Percentiles rank a stretch among this genome's conserved stretches.
Conservation (phyloP, 2,329 filamentous ascomycete genomes). For the Paramyrothecium roridum region DNA sequence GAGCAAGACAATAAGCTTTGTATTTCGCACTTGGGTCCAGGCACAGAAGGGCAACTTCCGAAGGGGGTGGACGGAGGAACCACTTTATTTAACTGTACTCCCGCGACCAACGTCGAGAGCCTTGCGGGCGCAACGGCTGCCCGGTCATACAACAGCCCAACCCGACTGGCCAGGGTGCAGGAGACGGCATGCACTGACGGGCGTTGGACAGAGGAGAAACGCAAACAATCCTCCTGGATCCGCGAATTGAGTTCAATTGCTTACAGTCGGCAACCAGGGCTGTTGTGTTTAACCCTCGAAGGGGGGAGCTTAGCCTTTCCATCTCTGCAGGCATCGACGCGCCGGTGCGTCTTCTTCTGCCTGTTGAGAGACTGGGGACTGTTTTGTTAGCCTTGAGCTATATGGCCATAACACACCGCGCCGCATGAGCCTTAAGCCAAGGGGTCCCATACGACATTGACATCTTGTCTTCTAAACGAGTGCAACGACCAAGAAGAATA, state of each 20-base stretch:
- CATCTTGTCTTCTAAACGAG: no score
- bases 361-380: no score
- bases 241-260: not conserved
- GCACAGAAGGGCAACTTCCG: not conserved
- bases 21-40: not conserved
- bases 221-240: not conserved
- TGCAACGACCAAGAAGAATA: no score
- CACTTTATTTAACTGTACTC: not conserved
- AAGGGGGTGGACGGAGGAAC: not conserved
- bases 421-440: no score
- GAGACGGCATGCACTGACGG: not conserved
- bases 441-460: no score
- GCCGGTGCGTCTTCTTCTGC: no score
- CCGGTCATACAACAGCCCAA: not conserved
- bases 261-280: not conserved
- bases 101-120: not conserved
- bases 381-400: no score
- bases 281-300: no score
- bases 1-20: no score
- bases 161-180: not conserved
- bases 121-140: not conserved
- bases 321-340: no score
- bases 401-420: no score
- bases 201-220: not conserved
- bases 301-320: no score